Conservation (phyloP, 169 alveolate species). For the Plasmodium gonderi region DNA sequence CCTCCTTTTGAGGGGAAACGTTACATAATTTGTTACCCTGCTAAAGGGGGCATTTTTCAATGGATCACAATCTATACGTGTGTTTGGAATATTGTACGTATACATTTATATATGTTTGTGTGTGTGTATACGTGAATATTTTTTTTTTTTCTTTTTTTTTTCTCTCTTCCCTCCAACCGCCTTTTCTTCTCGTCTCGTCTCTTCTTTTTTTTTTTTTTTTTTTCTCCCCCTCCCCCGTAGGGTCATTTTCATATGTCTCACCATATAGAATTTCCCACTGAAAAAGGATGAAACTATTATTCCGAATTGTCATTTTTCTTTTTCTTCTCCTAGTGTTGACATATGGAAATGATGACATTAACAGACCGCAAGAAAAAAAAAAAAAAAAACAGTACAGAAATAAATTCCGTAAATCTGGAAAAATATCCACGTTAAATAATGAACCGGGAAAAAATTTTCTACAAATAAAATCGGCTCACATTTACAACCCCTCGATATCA, state of each 20-base stretch:
- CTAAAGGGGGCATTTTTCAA: no score
- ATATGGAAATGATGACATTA: background rate
- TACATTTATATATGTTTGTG: no score
- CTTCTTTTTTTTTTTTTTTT: background rate
- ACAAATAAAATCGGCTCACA: conserved; percentile 13
- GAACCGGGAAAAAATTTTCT: conserved; percentile 32
- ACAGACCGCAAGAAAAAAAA: background rate
- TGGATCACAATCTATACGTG: no score
- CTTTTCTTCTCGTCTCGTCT: background rate
- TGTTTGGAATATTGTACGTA: no score
- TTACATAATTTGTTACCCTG: no score
- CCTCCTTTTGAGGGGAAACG: no score
- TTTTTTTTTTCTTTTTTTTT: no score
- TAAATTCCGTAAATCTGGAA: background rate
- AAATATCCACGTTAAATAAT: background rate
- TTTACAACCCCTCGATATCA: conserved; percentile 49
- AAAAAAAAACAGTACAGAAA: background rate
- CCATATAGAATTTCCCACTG: background rate
- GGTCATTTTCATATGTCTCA: background rate
- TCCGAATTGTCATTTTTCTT: background rate
- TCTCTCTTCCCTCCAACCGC: no score
- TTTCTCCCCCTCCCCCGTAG: background rate
- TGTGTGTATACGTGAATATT: no score
- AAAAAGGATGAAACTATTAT: background rate
- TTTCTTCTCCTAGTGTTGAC: background rate